A percentile compares a stretch with the other conserved stretches of the same genome.
Conservation (phyloP, 1,284 basidiomycete species). For the Ustanciosporium gigantosporum region DNA sequence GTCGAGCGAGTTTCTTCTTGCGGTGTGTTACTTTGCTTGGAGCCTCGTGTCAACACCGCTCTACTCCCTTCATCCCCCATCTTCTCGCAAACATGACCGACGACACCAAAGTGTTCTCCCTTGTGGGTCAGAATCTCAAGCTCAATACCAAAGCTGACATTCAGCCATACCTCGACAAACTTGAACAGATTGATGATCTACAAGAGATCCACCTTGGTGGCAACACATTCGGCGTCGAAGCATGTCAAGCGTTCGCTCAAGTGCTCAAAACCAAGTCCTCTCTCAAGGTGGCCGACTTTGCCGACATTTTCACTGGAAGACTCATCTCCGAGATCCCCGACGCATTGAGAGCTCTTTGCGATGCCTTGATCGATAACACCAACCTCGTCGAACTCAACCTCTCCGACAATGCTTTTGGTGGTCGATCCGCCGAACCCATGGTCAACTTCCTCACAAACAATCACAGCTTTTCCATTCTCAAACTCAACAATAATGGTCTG, state of each 20-base stretch:
- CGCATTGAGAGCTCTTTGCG: slow-evolving; percentile 84
- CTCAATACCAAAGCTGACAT: slow-evolving; percentile 80
- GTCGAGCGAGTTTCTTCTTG: slow-evolving; percentile 2
- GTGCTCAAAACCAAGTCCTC: slow-evolving; percentile 73
- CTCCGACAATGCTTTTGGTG: slow-evolving; percentile 95
- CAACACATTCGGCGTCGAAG: slow-evolving; percentile 93
- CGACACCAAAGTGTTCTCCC: slow-evolving; percentile 34
- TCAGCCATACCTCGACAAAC: slow-evolving; percentile 67
- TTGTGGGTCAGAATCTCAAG: slow-evolving; percentile 68
- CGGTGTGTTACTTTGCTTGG: neutral
- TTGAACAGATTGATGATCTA: slow-evolving; percentile 71
- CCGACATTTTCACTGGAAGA: slow-evolving; percentile 96
- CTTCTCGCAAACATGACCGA: slow-evolving; percentile 16
- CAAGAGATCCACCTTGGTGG: slow-evolving; percentile 88
- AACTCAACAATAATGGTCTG: slow-evolving; percentile 95
- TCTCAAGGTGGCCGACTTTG: slow-evolving; percentile 88
- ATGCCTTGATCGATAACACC: slow-evolving; percentile 78
- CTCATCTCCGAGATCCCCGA: slow-evolving; percentile 92
- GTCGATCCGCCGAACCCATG: slow-evolving; percentile 91
- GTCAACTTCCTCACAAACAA: slow-evolving; percentile 71
- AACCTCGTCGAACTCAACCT: slow-evolving; percentile 86
- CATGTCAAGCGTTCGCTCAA: slow-evolving; percentile 80
- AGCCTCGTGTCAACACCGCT: slow-evolving; percentile 1
- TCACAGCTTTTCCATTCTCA: slow-evolving; percentile 76
- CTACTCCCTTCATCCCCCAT: neutral